phyloP scores from a whole-genome alignment of 2,329 filamentous ascomycete species.

The Exophiala oligosperma region DNA sequence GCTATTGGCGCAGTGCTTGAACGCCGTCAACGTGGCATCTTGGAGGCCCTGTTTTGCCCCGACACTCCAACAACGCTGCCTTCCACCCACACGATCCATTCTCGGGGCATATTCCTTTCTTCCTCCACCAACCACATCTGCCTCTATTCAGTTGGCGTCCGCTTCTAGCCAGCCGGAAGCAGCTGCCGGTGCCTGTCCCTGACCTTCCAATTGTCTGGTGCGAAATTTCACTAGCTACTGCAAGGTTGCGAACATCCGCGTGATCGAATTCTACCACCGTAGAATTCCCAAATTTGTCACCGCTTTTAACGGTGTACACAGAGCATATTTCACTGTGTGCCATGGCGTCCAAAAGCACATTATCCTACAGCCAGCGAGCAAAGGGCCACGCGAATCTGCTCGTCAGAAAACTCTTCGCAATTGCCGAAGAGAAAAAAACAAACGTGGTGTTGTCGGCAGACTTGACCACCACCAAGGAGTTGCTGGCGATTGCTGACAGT shows the following conservation, averaged over 20 bases:
- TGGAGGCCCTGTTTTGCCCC: neutral
- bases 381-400: slow-evolving; percentile 45
- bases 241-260: slow-evolving; percentile 1
- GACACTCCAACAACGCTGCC: neutral
- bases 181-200: slow-evolving; percentile 19
- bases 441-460: slow-evolving; percentile 52
- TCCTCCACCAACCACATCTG: slow-evolving; percentile 14
- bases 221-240: neutral
- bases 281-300: neutral
- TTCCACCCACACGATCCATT: neutral
- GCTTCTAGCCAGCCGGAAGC: neutral
- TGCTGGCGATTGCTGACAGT: slow-evolving; percentile 50
- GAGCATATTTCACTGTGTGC: slow-evolving; percentile 1
- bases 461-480: slow-evolving; percentile 47
- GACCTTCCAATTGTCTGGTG: neutral
- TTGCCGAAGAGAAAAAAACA: slow-evolving; percentile 48
- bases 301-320: neutral
- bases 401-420: slow-evolving; percentile 44
- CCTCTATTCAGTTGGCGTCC: neutral
- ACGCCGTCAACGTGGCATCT: slow-evolving; percentile 1
- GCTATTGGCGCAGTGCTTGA: neutral
- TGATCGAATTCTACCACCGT: neutral
- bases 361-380: slow-evolving; percentile 41
- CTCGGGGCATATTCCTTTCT: slow-evolving; percentile 1
- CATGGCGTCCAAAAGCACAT: slow-evolving; percentile 47